Conservation (phyloP, 2,329 filamentous ascomycete genomes). For the Paecilomyces niveus region DNA sequence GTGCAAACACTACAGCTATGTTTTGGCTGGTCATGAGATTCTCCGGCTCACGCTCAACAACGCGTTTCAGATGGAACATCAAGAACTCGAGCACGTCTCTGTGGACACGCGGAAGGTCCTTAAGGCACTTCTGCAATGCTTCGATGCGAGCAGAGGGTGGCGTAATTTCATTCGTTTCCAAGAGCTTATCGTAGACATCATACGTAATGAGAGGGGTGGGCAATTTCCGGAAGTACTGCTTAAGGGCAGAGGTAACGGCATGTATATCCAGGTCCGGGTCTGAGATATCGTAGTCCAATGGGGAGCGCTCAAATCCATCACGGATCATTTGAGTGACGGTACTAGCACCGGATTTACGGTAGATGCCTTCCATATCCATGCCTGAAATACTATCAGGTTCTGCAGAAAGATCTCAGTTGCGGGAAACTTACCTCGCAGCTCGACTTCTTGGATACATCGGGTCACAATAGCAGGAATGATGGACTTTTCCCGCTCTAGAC, state of each 20-base stretch:
- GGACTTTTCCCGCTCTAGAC: conserved; percentile 80
- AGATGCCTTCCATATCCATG: conserved; percentile 96
- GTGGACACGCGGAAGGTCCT: conserved; percentile 73
- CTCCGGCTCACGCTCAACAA: conserved; percentile 72
- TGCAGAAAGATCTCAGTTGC: not conserved
- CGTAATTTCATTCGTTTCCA: conserved; percentile 61
- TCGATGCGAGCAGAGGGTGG: conserved; percentile 61
- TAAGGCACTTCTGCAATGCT: conserved; percentile 66
- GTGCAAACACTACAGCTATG: conserved; percentile 91
- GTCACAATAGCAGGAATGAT: conserved; percentile 86
- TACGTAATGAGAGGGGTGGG: conserved; percentile 85
- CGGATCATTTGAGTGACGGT: conserved; percentile 86
- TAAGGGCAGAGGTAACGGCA: conserved; percentile 87
- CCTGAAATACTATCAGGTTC: conserved; percentile 26
- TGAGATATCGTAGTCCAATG: conserved; percentile 77
- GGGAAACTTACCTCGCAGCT: conserved; percentile 60
- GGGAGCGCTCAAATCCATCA: conserved; percentile 78
- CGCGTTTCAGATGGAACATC: conserved; percentile 84
- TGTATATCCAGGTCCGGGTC: conserved; percentile 93
- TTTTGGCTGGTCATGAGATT: conserved; percentile 98
- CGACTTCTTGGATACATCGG: conserved; percentile 93
- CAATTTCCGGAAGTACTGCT: conserved; percentile 94
- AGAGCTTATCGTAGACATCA: conserved; percentile 80
- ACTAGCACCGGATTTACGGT: conserved; percentile 91
- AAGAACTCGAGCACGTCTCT: conserved; percentile 87